These are phyloP conservation scores for Orychophragmus violaceus DNA, from an alignment of 345 rosid species.

Conservation along the genomic window DNA sequence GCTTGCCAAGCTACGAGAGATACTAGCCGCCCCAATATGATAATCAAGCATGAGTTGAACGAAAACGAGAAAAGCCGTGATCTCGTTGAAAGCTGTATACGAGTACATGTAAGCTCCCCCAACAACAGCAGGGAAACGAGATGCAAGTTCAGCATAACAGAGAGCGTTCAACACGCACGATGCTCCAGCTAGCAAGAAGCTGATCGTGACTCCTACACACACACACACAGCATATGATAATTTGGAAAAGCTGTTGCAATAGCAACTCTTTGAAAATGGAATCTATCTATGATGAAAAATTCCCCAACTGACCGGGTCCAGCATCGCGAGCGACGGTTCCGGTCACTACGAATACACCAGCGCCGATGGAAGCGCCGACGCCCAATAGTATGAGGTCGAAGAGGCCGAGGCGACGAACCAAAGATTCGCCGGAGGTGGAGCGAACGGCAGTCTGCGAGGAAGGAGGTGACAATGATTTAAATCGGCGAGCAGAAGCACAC, in stretches of 20 bases:
- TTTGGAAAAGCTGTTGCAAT: not conserved
- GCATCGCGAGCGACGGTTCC: slow-evolving; percentile 96
- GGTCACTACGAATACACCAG: slow-evolving; percentile 92
- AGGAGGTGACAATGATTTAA: slow-evolving; percentile 41
- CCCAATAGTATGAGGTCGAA: slow-evolving; percentile 80
- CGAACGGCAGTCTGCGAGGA: slow-evolving; percentile 28
- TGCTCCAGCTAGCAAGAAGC: slow-evolving; percentile 85
- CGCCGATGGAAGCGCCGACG: slow-evolving; percentile 90
- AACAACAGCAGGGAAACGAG: slow-evolving; percentile 89
- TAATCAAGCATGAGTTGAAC: slow-evolving; percentile 89
- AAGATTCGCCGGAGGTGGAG: slow-evolving; percentile 40
- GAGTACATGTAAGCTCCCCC: slow-evolving; percentile 93
- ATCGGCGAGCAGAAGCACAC: slow-evolving; percentile 66
- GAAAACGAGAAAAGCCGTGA: slow-evolving; percentile 90
- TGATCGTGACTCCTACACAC: slow-evolving; percentile 70
- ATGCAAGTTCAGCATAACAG: slow-evolving; percentile 88
- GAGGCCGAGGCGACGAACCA: slow-evolving; percentile 77
- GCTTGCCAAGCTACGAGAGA: slow-evolving; percentile 87
- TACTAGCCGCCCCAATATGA: slow-evolving; percentile 96
- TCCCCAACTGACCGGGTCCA: slow-evolving; percentile 65
- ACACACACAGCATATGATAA: not conserved
- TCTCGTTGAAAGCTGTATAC: slow-evolving; percentile 82
- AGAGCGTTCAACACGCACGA: slow-evolving; percentile 87
- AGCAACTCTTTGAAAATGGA: not conserved
- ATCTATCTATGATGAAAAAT: not conserved